These are phyloP conservation scores for Botrytis byssoidea DNA, from an alignment of 2,329 filamentous ascomycete genomes.

Conservation along the genomic window DNA sequence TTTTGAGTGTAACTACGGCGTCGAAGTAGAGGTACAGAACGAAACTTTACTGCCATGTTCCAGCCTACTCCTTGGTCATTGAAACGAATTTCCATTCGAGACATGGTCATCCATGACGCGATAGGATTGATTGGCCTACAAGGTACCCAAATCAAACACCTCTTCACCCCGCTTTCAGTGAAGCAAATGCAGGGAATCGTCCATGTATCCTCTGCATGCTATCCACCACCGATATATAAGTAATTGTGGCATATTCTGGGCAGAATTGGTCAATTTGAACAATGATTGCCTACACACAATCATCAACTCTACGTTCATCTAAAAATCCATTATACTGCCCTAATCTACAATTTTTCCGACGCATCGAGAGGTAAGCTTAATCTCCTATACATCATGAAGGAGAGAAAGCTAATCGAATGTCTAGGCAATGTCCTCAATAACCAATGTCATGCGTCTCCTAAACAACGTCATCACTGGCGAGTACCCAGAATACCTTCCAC, in stretches of 20 bases:
- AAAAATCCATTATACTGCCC: neutral
- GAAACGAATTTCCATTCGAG: neutral
- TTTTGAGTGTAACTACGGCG: neutral
- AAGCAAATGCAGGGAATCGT: neutral
- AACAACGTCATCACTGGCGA: neutral
- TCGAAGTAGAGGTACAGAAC: neutral
- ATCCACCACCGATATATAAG: neutral
- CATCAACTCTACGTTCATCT: neutral
- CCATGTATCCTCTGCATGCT: neutral
- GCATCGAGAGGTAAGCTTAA: conserved; percentile 1
- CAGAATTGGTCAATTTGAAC: neutral
- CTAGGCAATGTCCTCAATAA: conserved; percentile 3
- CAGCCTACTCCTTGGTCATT: neutral
- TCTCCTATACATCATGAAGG: neutral
- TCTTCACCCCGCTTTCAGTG: neutral
- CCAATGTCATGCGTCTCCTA: neutral
- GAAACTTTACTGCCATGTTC: conserved; percentile 4
- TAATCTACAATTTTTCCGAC: neutral
- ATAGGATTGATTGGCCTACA: neutral
- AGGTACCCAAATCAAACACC: neutral
- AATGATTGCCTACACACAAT: neutral
- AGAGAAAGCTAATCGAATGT: neutral
- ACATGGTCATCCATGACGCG: neutral
- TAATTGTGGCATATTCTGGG: neutral
- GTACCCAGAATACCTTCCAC: conserved; percentile 2